Conservation (phyloP, 805 yeast genomes). For the Saccharomycopsis sp. region DNA sequence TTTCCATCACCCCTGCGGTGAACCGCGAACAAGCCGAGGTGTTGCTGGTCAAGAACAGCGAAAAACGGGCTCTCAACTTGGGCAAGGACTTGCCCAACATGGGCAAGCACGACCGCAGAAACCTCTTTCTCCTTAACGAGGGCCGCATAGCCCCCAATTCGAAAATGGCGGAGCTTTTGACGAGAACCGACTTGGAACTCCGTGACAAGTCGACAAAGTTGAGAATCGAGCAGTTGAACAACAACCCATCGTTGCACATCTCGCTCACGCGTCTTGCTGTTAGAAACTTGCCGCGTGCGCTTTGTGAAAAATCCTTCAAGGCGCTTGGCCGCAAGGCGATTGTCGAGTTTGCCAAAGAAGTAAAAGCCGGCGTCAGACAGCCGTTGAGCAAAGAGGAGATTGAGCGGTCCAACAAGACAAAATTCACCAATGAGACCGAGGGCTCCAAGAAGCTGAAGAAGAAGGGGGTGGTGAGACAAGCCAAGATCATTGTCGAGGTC, state of each 20-base stretch:
- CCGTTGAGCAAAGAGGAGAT: constrained; percentile 85
- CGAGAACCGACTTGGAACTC: constrained; percentile 69
- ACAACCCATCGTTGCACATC: constrained; percentile 84
- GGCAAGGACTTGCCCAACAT: constrained; percentile 88
- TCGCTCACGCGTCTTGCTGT: constrained; percentile 94
- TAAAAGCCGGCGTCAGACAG: constrained; percentile 62
- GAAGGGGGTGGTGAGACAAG: constrained; percentile 86
- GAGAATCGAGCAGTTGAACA: constrained; percentile 82
- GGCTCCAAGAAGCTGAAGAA: constrained; percentile 58
- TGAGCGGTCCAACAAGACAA: constrained; percentile 64
- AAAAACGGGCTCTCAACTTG: constrained; percentile 59
- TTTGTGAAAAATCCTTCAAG: constrained; percentile 81
- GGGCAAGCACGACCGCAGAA: constrained; percentile 74
- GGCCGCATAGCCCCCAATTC: constrained; percentile 83
- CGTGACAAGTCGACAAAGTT: constrained; percentile 81
- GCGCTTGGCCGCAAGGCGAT: constrained; percentile 92
- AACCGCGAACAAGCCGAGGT: constrained; percentile 73
- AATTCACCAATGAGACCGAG: constrained; percentile 35
- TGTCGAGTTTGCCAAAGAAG: constrained; percentile 89
- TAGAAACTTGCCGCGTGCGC: constrained; percentile 85
- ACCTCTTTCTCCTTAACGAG: constrained; percentile 79
- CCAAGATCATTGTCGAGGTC: constrained; percentile 87
- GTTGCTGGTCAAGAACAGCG: constrained; percentile 65
- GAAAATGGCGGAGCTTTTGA: constrained; percentile 59
- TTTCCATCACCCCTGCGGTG: constrained; percentile 77